These are phyloP conservation scores for Adansonia digitata DNA, from an alignment of 345 rosid genomes.

Conservation along the genomic window DNA sequence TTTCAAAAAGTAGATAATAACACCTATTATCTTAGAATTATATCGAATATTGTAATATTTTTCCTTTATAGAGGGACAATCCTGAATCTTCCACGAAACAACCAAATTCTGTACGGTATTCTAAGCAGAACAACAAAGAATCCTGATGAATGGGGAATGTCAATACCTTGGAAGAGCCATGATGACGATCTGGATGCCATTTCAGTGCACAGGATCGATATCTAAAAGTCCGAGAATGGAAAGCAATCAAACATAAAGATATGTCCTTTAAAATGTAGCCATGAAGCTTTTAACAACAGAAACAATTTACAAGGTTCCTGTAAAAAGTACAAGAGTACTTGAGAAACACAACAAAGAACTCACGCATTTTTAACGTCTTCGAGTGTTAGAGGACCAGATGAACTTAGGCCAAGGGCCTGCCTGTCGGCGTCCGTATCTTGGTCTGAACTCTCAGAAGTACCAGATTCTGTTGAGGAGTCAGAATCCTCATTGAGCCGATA, in stretches of 20 bases:
- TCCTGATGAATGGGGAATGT: neutral
- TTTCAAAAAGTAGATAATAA: neutral
- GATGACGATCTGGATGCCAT: conserved; percentile 97
- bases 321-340: too few species aligned
- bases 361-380: conserved; percentile 83
- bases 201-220: conserved; percentile 80
- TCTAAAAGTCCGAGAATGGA: conserved; percentile 30
- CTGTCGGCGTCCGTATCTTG: conserved; percentile 55
- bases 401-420: conserved; percentile 67
- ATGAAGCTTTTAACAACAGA: neutral
- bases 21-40: neutral
- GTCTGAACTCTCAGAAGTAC: conserved; percentile 37
- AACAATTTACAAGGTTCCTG: neutral
- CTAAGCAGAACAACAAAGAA: neutral
- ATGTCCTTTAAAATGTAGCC: neutral
- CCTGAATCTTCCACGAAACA: neutral
- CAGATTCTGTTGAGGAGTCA: conserved; percentile 50
- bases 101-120: neutral
- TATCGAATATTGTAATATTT: neutral
- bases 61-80: neutral
- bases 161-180: conserved; percentile 70
- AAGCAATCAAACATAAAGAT: neutral
- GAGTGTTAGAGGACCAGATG: conserved; percentile 70
- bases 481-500: conserved; percentile 47
- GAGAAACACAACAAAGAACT: conserved; percentile 31